Conservation (phyloP, 2,329 filamentous ascomycete genomes). For the Penicillium sp. region DNA sequence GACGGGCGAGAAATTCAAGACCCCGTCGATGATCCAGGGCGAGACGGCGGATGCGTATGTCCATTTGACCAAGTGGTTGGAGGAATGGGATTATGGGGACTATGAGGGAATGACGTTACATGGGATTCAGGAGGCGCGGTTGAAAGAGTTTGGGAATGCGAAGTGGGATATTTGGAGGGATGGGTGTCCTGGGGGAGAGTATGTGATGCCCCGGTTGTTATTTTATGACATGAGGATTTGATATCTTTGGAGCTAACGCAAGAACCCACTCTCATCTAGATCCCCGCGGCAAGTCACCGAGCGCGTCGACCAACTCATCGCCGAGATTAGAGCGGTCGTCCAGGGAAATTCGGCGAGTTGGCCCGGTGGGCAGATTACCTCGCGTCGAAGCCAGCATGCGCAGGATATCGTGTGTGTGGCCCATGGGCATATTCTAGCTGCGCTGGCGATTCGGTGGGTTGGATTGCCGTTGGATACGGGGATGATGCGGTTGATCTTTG, state of each 20-base stretch:
- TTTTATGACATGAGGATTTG: neutral
- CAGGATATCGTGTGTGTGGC: slow-evolving; percentile 22
- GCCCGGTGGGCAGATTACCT: slow-evolving; percentile 10
- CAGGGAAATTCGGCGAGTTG: slow-evolving; percentile 3
- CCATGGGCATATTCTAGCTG: slow-evolving; percentile 20
- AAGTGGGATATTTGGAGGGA: slow-evolving; percentile 23
- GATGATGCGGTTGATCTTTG: slow-evolving; percentile 16
- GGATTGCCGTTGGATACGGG: slow-evolving; percentile 11
- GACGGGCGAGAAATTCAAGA: neutral
- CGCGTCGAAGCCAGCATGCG: slow-evolving; percentile 1
- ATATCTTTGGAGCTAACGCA: too few species aligned
- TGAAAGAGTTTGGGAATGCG: slow-evolving; percentile 1
- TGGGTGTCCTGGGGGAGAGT: slow-evolving; percentile 23
- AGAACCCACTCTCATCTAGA: neutral
- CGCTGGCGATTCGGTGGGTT: slow-evolving; percentile 21
- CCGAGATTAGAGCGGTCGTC: slow-evolving; percentile 1
- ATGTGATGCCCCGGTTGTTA: neutral
- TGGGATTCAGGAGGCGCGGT: slow-evolving; percentile 57
- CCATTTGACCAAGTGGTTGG: slow-evolving; percentile 61
- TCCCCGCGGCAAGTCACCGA: neutral
- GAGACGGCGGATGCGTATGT: slow-evolving; percentile 3
- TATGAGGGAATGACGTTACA: slow-evolving; percentile 74
- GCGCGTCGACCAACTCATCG: neutral
- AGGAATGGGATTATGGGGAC: slow-evolving; percentile 79
- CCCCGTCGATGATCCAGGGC: neutral